Percentiles rank a stretch among this genome's conserved stretches.
Conservation (phyloP, 805 yeast species). For the Clavispora phyllophila region DNA sequence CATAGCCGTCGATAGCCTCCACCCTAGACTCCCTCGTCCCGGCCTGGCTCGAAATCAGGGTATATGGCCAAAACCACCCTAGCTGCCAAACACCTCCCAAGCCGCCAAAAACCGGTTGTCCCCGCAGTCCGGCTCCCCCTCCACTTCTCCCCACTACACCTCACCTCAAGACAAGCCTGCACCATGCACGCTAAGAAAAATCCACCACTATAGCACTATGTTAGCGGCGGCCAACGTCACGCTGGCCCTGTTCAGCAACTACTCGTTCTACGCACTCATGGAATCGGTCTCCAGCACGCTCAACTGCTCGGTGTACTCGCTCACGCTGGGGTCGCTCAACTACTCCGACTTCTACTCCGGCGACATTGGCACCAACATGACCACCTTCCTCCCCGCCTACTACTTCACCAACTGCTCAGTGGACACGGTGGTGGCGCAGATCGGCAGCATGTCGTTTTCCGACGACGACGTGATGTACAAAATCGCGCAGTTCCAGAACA, state of each 20-base stretch:
- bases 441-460: conserved; percentile 12
- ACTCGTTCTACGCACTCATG: conserved; percentile 14
- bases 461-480: conserved; percentile 9
- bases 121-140: too few relatives aligned
- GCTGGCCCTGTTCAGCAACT: conserved; percentile 13
- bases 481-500: conserved; percentile 8
- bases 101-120: too few relatives aligned
- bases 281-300: conserved; percentile 24
- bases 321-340: conserved; percentile 28
- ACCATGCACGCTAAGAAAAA: conserved; percentile 1
- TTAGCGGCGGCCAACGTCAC: not conserved
- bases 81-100: too few relatives aligned
- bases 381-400: conserved; percentile 34
- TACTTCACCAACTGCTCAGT: conserved; percentile 45
- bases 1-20: too few relatives aligned
- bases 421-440: conserved; percentile 27
- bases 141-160: too few relatives aligned
- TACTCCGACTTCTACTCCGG: conserved; percentile 17
- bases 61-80: too few relatives aligned
- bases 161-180: too few relatives aligned
- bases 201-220: not conserved
- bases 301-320: conserved; percentile 37
- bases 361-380: conserved; percentile 10
- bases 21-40: too few relatives aligned
- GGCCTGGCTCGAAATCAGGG: too few relatives aligned